Evolutionary conservation across 2,329 filamentous ascomycete species (phyloP).

Genomic region (Diplodia scrobiculata): DNA sequence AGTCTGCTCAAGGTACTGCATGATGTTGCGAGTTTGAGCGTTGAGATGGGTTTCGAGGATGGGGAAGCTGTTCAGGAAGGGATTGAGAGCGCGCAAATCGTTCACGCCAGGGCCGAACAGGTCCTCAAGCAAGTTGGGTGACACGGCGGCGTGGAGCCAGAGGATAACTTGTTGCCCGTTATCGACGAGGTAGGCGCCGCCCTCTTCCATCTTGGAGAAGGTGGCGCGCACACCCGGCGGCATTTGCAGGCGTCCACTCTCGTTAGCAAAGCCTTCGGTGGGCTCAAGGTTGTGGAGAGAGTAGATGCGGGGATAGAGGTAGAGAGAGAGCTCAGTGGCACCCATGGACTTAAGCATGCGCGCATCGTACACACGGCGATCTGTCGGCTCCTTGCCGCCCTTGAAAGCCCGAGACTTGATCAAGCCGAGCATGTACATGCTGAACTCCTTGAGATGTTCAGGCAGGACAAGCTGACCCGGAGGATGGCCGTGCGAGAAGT

Average conservation of each 20-base stretch:
- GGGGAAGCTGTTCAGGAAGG: conserved; percentile 77
- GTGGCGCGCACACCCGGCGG: conserved; percentile 78
- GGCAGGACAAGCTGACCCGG: conserved; percentile 92
- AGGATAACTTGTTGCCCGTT: conserved; percentile 90
- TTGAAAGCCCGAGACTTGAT: conserved; percentile 93
- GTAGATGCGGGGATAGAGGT: conserved; percentile 93
- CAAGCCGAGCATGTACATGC: conserved; percentile 91
- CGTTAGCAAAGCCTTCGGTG: conserved; percentile 89
- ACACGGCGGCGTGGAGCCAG: conserved; percentile 91
- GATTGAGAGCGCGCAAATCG: conserved; percentile 73
- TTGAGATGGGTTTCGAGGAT: conserved; percentile 89
- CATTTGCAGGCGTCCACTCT: conserved; percentile 83
- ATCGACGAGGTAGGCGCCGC: conserved; percentile 91
- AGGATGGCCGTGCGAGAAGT: conserved; percentile 83
- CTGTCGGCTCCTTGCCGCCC: conserved; percentile 83
- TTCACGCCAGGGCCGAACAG: conserved; percentile 79
- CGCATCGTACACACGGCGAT: conserved; percentile 88
- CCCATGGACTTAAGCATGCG: conserved; percentile 88
- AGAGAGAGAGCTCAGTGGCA: conserved; percentile 79
- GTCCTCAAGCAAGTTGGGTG: conserved; percentile 85
- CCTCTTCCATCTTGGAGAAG: conserved; percentile 85
- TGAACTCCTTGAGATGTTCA: conserved; percentile 92
- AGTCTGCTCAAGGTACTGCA: conserved; percentile 79
- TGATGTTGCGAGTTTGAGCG: conserved; percentile 88
- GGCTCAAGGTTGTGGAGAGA: conserved; percentile 85